Percentiles rank a stretch among this genome's conserved stretches.
These are phyloP conservation scores for Haberlea rhodopensis DNA, from an alignment of 257 asterid genomes.

Conservation along the genomic window DNA sequence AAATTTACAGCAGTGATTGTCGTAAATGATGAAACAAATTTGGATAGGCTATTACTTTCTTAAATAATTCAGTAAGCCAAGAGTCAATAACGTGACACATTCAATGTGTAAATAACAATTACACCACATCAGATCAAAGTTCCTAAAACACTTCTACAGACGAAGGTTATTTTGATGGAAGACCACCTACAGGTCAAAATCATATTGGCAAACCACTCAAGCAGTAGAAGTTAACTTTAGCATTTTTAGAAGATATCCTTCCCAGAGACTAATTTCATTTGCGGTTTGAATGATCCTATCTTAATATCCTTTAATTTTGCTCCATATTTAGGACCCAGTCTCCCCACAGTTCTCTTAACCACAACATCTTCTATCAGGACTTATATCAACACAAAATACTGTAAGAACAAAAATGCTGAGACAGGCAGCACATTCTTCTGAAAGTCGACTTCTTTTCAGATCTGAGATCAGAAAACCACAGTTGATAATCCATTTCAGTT, in stretches of 20 bases:
- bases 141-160: conserved; percentile 1
- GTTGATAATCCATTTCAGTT: neutral
- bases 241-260: conserved; percentile 2
- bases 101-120: neutral
- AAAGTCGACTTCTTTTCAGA: conserved; percentile 20
- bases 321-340: conserved; percentile 18
- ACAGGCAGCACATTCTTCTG: conserved; percentile 8
- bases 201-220: neutral
- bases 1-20: neutral
- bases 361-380: conserved; percentile 7
- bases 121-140: neutral
- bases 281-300: conserved; percentile 15
- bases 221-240: conserved; percentile 6
- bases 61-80: no score
- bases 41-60: neutral
- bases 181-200: conserved; percentile 6
- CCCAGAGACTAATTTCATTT: conserved; percentile 4
- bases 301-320: conserved; percentile 10
- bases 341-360: conserved; percentile 10
- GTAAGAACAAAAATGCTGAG: conserved; percentile 10
- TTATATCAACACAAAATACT: no score
- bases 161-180: conserved; percentile 12
- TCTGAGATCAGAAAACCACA: conserved; percentile 22
- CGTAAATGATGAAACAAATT: neutral
- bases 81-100: neutral